These are phyloP conservation scores for Salvia splendens DNA, from an alignment of 257 asterid genomes.

Conservation along the genomic window DNA sequence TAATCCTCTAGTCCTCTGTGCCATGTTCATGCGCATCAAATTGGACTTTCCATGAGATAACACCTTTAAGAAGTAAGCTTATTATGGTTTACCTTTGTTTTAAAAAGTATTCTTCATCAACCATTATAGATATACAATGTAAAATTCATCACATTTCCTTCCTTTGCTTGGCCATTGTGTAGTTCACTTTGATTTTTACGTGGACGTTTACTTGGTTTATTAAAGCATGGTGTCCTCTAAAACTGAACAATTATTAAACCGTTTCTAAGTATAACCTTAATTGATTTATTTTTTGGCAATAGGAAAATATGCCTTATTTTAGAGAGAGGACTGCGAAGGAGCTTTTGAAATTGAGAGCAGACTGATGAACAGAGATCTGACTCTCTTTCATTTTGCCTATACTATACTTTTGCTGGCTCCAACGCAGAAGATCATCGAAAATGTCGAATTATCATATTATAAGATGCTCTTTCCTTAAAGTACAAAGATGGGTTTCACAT, in stretches of 20 bases:
- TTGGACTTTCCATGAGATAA: no score
- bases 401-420: not conserved
- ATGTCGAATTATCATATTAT: not conserved
- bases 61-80: not conserved
- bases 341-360: conserved; percentile 70
- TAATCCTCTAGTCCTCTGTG: no score
- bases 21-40: no score
- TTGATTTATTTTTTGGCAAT: conserved; percentile 3
- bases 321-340: conserved; percentile 81
- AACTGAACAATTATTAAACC: not conserved
- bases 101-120: not conserved
- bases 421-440: not conserved
- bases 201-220: conserved; percentile 12
- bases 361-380: conserved; percentile 41
- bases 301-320: conserved; percentile 87
- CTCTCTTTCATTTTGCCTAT: not conserved
- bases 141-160: not conserved
- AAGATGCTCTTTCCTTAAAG: not conserved
- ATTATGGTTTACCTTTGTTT: not conserved
- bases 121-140: not conserved
- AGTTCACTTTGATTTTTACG: not conserved
- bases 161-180: not conserved
- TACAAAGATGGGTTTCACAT: not conserved
- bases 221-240: not conserved
- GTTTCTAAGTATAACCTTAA: not conserved